phyloP scores from a whole-genome alignment of 2,329 filamentous ascomycete species.

The Amauroascus niger region DNA sequence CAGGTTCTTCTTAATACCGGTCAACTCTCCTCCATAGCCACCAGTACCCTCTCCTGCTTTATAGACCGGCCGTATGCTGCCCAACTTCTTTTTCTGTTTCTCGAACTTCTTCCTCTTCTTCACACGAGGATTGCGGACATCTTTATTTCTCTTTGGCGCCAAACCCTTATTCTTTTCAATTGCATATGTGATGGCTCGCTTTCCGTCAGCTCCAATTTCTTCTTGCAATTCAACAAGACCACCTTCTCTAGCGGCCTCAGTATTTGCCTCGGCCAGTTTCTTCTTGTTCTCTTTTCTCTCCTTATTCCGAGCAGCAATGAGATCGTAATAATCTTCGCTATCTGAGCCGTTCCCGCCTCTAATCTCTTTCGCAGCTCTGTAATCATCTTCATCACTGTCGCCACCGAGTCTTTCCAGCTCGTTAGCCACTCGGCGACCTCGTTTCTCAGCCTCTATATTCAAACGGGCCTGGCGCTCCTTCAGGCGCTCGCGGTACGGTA shows the following conservation, averaged over 20 bases:
- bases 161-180: constrained; percentile 98
- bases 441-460: constrained; percentile 76
- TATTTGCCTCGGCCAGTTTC: constrained; percentile 51
- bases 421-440: constrained; percentile 56
- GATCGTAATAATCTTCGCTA: constrained; percentile 67
- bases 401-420: constrained; percentile 60
- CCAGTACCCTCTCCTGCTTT: constrained; percentile 74
- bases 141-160: constrained; percentile 82
- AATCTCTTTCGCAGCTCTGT: constrained; percentile 45
- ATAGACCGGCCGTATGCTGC: constrained; percentile 74
- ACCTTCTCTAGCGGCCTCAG: constrained; percentile 46
- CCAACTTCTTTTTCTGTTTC: constrained; percentile 94
- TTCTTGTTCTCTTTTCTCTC: constrained; percentile 63
- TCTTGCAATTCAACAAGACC: constrained; percentile 56
- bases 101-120: constrained; percentile 98
- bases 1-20: constrained; percentile 88
- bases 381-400: constrained; percentile 58
- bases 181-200: constrained; percentile 82
- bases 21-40: constrained; percentile 82
- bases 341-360: constrained; percentile 33
- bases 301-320: constrained; percentile 56
- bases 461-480: constrained; percentile 77
- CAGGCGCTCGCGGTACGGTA: constrained; percentile 77
- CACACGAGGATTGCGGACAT: constrained; percentile 84
- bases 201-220: constrained; percentile 68